Evolutionary conservation across 495 filamentous ascomycete species (phyloP), one percentile per base, ranked within the genome.

Genomic region (Penicilliopsis zonata): DNA sequence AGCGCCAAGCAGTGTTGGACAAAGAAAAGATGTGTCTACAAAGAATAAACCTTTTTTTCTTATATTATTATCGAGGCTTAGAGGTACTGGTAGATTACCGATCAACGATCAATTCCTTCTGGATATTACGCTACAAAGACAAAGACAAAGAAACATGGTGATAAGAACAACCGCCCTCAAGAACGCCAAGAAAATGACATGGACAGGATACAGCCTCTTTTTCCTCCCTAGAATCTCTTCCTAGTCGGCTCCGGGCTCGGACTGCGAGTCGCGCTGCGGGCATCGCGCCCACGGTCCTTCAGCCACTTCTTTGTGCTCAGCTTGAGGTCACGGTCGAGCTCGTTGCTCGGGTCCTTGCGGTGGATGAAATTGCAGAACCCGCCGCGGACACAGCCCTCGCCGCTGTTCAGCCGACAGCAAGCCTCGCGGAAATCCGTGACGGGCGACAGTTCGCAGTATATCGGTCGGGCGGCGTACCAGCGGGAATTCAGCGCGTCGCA

Each of bases 311-410:
- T 92, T 42, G 86, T 94, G 30, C 70, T 68, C 18, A 95, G 65
- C 39, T 83, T 75, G 43, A 98, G 53, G 47, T 96, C 92, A 26
- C 84, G 61, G 15, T 98, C 92, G 36, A 98, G 60, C 57, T 94
- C 90, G 14, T 77, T 63, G 41, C 70, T 72, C 4, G 90, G 88
- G 52, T 96, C 87, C 67, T 96, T 96, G 35, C 90, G 73, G 48
- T 98, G 90, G 35, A 98, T 98, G 57, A 98, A 98, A 52, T 98
- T 98, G 69, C 90, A 98, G 63, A 96, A 96, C 2, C 90, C 90
- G 24, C 86, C 92, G 35, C 90, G 67, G 13, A 95, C 87, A 61
- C 90, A 98, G 2, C 90, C 90, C 53, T 96, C 90, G 23, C 87
- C 90, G 26, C 72, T 80, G 53, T 98, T 98, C 31, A 96, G 66